Conservation (phyloP, 1,284 basidiomycete species). For the Neotropicomus parvogracilis region DNA sequence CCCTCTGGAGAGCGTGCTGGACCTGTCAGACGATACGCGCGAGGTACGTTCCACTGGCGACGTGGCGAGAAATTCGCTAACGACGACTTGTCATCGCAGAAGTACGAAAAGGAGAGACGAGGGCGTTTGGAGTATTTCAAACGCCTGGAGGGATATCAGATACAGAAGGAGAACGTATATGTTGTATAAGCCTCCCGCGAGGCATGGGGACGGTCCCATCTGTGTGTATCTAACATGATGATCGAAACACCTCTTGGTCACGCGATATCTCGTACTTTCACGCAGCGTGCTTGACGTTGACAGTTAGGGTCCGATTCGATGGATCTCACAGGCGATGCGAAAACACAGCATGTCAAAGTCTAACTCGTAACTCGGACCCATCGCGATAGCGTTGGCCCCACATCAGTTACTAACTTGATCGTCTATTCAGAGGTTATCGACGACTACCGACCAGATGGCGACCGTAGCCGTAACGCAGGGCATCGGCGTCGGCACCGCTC, state of each 20-base stretch:
- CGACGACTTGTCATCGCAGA: conserved; percentile 31
- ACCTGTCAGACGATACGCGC: conserved; percentile 31
- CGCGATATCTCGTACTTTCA: background rate
- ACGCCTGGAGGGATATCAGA: conserved; percentile 48
- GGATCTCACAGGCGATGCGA: too few species aligned
- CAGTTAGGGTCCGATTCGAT: too few species aligned
- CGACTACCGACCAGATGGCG: conserved; percentile 1
- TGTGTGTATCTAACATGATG: conserved; percentile 17
- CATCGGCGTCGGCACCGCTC: background rate
- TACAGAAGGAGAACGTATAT: conserved; percentile 59
- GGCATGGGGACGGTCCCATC: conserved; percentile 4
- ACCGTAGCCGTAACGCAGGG: too few species aligned
- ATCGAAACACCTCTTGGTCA: background rate
- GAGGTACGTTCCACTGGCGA: conserved; percentile 21
- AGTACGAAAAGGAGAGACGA: conserved; percentile 43
- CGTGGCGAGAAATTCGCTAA: conserved; percentile 1
- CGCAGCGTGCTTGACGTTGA: too few species aligned
- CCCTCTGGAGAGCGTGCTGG: conserved; percentile 25
- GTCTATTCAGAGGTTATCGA: background rate
- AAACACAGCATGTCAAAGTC: background rate
- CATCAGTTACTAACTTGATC: too few species aligned
- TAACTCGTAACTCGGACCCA: too few species aligned
- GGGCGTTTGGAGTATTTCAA: conserved; percentile 57
- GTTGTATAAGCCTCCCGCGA: conserved; percentile 41
- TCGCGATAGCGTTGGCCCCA: too few species aligned